phyloP scores from a whole-genome alignment of 257 asterid species.

The Marsdenia floribunda region DNA sequence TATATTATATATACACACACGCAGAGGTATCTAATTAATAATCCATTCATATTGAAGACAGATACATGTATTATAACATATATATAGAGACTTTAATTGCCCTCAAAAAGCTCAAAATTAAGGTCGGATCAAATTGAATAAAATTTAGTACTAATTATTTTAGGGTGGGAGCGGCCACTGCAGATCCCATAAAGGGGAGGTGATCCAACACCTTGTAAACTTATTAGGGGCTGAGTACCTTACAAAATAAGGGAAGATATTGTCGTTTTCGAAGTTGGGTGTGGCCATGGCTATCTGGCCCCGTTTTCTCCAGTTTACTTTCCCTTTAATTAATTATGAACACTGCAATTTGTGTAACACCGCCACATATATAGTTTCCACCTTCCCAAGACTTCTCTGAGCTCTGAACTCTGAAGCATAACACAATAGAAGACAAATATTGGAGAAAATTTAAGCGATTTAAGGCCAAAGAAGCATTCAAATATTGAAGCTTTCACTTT shows the following conservation, averaged over 20 bases:
- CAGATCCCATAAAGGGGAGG: no score
- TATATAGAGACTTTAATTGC: no score
- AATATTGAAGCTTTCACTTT: conserved; percentile 10
- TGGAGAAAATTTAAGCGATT: neutral
- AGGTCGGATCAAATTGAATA: no score
- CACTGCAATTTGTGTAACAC: neutral
- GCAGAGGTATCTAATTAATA: no score
- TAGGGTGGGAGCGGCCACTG: no score
- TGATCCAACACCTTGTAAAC: no score
- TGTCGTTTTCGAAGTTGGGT: neutral
- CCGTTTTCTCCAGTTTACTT: neutral
- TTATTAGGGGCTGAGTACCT: neutral
- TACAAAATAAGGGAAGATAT: neutral
- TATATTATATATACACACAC: no score
- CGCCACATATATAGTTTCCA: neutral
- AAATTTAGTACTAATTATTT: no score
- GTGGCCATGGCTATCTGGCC: neutral
- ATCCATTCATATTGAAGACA: no score
- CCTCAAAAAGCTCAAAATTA: no score
- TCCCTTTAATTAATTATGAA: neutral
- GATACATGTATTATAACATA: no score
- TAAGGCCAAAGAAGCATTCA: conserved; percentile 15
- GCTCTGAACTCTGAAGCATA: conserved; percentile 7
- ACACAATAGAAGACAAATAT: neutral
- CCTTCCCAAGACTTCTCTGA: conserved; percentile 11